These are phyloP conservation scores for Xylariaceae sp. DNA, from an alignment of 2,329 filamentous ascomycete species.

Conservation along the genomic window DNA sequence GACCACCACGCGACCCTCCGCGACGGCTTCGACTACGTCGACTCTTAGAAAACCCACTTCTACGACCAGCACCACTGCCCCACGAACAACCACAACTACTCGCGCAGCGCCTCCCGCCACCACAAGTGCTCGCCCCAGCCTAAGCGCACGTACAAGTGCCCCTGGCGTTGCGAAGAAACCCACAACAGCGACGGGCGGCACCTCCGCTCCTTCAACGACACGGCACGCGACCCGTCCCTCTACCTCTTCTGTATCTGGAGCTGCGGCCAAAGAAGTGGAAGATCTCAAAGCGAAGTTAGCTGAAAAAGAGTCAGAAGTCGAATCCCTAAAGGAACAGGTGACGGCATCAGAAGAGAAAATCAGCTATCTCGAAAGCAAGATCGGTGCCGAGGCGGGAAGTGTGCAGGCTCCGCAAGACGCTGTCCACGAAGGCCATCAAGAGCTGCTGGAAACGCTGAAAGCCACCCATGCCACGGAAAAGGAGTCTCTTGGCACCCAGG, in stretches of 20 bases:
- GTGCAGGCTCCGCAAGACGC: constrained; percentile 38
- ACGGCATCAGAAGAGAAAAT: constrained; percentile 53
- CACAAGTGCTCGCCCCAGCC: constrained; percentile 21
- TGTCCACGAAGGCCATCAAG: constrained; percentile 40
- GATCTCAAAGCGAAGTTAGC: constrained; percentile 57
- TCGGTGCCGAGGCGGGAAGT: constrained; percentile 38
- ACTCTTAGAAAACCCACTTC: constrained; percentile 28
- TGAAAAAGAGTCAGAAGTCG: constrained; percentile 55
- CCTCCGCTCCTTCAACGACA: constrained; percentile 35
- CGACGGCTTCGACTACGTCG: constrained; percentile 30
- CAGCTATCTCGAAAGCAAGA: constrained; percentile 49
- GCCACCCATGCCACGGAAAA: constrained; percentile 47
- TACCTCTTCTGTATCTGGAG: constrained; percentile 34
- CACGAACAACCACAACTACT: constrained; percentile 32
- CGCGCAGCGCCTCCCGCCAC: constrained; percentile 37
- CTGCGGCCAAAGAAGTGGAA: constrained; percentile 53
- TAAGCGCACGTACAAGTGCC: constrained; percentile 33
- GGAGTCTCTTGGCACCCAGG: constrained; percentile 42
- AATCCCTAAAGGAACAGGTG: constrained; percentile 54
- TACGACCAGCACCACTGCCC: constrained; percentile 21
- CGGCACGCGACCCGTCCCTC: constrained; percentile 42
- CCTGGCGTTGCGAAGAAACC: constrained; percentile 50
- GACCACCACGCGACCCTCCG: constrained; percentile 34
- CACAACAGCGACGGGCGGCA: constrained; percentile 46
- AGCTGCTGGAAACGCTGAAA: constrained; percentile 47